Percentiles rank a stretch among this genome's conserved stretches.
Evolutionary conservation across 73 alveolate species (phyloP).

Genomic region (Durusdinium trenchii): DNA sequence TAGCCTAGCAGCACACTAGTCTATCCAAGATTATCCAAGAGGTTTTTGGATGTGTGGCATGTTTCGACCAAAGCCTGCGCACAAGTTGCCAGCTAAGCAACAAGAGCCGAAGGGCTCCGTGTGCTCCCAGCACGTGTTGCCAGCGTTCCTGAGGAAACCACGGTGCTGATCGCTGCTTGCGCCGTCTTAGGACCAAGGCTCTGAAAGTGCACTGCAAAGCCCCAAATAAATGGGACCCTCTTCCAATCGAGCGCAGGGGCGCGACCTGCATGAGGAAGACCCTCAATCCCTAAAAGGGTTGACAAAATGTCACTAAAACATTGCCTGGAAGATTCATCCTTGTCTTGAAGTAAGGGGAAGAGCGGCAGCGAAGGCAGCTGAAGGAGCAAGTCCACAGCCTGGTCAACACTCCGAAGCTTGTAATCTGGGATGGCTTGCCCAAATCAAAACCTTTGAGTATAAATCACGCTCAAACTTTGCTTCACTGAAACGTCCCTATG

Average conservation of each 20-base stretch:
- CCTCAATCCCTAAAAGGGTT: background rate
- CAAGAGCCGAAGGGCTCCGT: constrained; percentile 72
- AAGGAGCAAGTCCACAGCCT: constrained; percentile 58
- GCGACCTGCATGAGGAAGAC: background rate
- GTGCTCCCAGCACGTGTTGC: constrained; percentile 74
- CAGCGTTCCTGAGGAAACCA: constrained; percentile 39
- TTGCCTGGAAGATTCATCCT: background rate
- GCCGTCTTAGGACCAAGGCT: background rate
- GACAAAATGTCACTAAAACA: background rate
- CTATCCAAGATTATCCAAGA: no score
- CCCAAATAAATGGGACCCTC: constrained; percentile 86
- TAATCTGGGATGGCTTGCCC: background rate
- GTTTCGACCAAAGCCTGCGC: background rate
- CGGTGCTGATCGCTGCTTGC: background rate
- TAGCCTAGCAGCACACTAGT: no score
- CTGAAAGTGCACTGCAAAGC: constrained; percentile 58
- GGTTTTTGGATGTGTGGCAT: no score
- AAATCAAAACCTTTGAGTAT: background rate
- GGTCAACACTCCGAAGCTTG: background rate
- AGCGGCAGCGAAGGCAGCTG: constrained; percentile 88
- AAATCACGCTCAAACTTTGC: no score
- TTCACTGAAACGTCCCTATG: no score
- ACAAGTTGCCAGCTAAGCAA: background rate
- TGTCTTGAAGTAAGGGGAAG: constrained; percentile 60
- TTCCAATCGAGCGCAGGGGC: background rate